phyloP scores from a whole-genome alignment of 1,139 yeast genomes.

The Williopsis jadinii region DNA sequence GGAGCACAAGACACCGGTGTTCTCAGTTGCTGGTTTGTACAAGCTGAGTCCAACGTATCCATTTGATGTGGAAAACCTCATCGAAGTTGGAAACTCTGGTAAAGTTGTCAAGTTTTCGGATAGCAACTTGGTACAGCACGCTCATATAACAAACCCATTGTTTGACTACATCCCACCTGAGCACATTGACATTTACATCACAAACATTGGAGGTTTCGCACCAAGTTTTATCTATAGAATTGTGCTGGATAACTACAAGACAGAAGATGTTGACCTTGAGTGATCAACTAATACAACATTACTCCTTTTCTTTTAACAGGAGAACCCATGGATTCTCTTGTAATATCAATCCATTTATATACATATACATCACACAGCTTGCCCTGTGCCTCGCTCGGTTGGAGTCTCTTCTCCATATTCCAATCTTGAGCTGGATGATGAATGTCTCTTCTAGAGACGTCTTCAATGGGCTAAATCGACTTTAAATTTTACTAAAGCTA shows the following conservation, averaged over 20 bases:
- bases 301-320: constrained; percentile 2
- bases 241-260: constrained; percentile 87
- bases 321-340: too few species aligned
- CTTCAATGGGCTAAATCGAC: constrained; percentile 44
- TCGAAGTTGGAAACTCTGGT: constrained; percentile 93
- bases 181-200: constrained; percentile 86
- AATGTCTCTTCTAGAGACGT: too few species aligned
- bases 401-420: constrained; percentile 12
- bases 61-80: constrained; percentile 77
- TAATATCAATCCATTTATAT: background rate
- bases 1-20: constrained; percentile 90
- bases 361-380: background rate
- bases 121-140: constrained; percentile 35
- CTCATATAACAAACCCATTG: constrained; percentile 83
- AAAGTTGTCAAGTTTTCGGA: constrained; percentile 71
- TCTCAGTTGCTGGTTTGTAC: constrained; percentile 90
- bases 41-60: constrained; percentile 93
- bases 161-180: constrained; percentile 93
- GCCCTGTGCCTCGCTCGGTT: constrained; percentile 36
- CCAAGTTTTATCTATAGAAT: constrained; percentile 95
- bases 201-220: constrained; percentile 93
- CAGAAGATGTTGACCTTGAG: constrained; percentile 64
- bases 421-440: constrained; percentile 39
- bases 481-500: constrained; percentile 25
- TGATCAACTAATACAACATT: constrained; percentile 1